phyloP scores from a whole-genome alignment of 257 asterid species.

The Nyctanthes arbortristis region DNA sequence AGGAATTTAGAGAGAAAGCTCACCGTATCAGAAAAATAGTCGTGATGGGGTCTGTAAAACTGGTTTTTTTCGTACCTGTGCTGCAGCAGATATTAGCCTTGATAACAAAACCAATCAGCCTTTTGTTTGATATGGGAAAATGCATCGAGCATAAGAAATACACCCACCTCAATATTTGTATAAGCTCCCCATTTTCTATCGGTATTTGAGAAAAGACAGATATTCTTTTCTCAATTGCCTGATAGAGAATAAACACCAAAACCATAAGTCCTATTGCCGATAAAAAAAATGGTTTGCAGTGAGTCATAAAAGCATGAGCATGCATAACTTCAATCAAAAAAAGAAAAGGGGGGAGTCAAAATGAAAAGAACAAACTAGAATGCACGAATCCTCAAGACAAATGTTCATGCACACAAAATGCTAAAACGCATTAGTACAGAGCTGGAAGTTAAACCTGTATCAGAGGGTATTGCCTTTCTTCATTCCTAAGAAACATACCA shows the following conservation, averaged over 20 bases:
- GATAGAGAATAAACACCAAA: conserved; percentile 22
- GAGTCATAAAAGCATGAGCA: conserved; percentile 6
- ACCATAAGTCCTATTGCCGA: conserved; percentile 12
- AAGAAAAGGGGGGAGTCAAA: not conserved
- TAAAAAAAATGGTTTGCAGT: conserved; percentile 12
- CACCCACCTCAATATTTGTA: conserved; percentile 76
- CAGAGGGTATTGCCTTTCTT: conserved; percentile 67
- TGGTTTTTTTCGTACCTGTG: conserved; percentile 87
- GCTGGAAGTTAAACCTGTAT: conserved; percentile 53
- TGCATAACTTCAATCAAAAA: not conserved
- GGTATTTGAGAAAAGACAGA: conserved; percentile 83
- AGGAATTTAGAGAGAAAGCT: conserved; percentile 28
- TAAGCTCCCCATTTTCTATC: conserved; percentile 83
- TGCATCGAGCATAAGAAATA: conserved; percentile 17
- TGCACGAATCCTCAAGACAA: conserved; percentile 1
- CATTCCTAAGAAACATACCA: conserved; percentile 71
- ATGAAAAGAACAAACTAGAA: not conserved
- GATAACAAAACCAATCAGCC: conserved; percentile 36
- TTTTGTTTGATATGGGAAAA: conserved; percentile 25
- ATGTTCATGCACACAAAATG: not conserved
- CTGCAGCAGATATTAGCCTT: conserved; percentile 80
- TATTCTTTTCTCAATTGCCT: conserved; percentile 88
- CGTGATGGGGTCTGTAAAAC: conserved; percentile 79
- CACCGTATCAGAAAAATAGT: conserved; percentile 82
- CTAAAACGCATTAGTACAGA: not conserved